Base-by-base conservation (phyloP, 306 rosid genomes). In the Acmispon strigosus region DNA sequence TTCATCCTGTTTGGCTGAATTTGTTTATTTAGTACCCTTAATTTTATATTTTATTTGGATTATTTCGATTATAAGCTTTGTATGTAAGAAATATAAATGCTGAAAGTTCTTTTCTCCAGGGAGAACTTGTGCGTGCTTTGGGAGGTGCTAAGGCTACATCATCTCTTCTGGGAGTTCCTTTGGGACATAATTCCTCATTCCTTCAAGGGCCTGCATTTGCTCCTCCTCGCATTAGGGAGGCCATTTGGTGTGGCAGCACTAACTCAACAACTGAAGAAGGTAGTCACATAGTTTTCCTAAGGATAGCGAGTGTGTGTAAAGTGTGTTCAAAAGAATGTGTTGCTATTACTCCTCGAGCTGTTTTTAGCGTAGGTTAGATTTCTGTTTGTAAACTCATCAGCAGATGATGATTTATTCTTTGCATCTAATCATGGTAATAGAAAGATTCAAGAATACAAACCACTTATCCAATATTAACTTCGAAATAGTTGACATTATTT, bases 141-240 rank as follows among this genome's bases (percentile, higher is more conserved):
- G 99, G 99, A 19, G 99, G 97, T 3, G 76, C 95, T 22, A 15
- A 55, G 39, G 97, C 97, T 27, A 84, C 95, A 3, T 66, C 98
- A n/a, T 80, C 96, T 3, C 92, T 94, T 79, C 91, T 94, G 12
- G 99, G 99, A 48, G 92, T 94, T 73, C 99, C 99, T 55, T 57
- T 94, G 56, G 99, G 99, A 73, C 99, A 94, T 49, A 91, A 94
- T 84, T 94, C 97, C 41, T 94, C 99, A 17, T 94, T 94, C 76
- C 92, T 94, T 70, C 99, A 94, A 78, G 99, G 99, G 29, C 99
- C 99, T 36, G 97, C 97, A 12, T 94, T 94, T 83, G 97, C 97
- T 0, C 99, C 97, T 82, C 97, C 99, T 50, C 88, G 91, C 65
- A 94, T 94, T 64, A 73, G 96, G 75, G 99, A 94, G 84, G 99